phyloP scores from a whole-genome alignment of 768 basidiomycete genomes.

The Neoboletus magnificus region DNA sequence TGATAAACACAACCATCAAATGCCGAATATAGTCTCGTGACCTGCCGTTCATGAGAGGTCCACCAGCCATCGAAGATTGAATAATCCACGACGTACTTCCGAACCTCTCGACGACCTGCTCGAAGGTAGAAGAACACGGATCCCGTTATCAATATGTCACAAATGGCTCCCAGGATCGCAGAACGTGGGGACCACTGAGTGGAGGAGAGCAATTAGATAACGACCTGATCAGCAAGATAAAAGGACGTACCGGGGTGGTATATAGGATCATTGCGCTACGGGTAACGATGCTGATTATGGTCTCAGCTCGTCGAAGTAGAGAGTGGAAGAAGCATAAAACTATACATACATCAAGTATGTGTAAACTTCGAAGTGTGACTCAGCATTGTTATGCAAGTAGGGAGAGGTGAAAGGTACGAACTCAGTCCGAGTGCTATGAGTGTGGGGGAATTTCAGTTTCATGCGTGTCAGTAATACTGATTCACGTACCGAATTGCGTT shows the following conservation, averaged over 20 bases:
- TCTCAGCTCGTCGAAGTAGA: not conserved
- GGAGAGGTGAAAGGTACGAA: not conserved
- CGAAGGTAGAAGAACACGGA: conserved; percentile 22
- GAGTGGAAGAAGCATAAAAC: too few relatives aligned
- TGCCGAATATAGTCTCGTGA: conserved; percentile 7
- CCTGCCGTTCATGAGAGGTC: not conserved
- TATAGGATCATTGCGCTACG: not conserved
- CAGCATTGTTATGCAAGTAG: not conserved
- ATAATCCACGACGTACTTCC: not conserved
- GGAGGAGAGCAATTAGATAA: not conserved
- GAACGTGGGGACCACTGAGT: conserved; percentile 12
- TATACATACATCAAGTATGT: not conserved
- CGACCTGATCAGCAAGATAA: too few relatives aligned
- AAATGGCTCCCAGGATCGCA: conserved; percentile 25
- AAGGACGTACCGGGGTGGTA: not conserved
- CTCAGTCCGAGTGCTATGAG: conserved; percentile 3
- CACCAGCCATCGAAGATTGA: too few relatives aligned
- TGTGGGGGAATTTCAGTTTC: too few relatives aligned
- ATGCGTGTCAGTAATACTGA: too few relatives aligned
- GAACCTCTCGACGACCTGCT: conserved; percentile 4
- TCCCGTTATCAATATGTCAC: conserved; percentile 16
- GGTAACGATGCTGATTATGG: not conserved
- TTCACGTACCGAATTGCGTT: conserved; percentile 4
- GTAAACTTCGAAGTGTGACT: not conserved
- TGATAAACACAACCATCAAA: conserved; percentile 9